Base-by-base conservation (phyloP, 192 early-diverging fungal genomes). In the Backusella liffmaniae region DNA sequence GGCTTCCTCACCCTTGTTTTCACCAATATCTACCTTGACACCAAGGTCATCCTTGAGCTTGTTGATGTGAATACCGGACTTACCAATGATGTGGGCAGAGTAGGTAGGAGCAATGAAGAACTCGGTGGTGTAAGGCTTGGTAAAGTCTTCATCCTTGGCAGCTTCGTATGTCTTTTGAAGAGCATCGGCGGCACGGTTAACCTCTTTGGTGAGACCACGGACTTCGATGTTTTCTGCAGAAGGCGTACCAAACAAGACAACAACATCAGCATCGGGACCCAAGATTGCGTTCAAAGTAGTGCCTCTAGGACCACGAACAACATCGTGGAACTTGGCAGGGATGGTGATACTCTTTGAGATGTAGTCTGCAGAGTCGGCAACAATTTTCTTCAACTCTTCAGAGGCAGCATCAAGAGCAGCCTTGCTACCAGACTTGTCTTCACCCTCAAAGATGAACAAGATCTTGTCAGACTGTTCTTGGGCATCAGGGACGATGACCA, bases 31-130 rank as follows among this genome's bases (percentile, higher is more conserved):
- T 75, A 94, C 84, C 39, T 83, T 87, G 62, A 99, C 93, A 73
- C 89, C 88, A 73, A 90, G 88, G 78, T 92, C 90, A 16, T 91
- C 89, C 73, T 90, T 94, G 41, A 97, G 75, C 65, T 90, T 89
- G 77, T 90, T 93, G 68, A 99, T 88, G 74, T 90, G 88, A 74
- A 90, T 91, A 76, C 96, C 96, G 32, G 90, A 91, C 77, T 94
- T 94, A n/a, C 97, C 97, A 76, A 98, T 96, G 30, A 99, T 86
- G 79, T 90, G 93, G 32, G 88, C 86, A 76, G 86, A 90, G 74
- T 83, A 86, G 67, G 75, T 79, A 29, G 88, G 85, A 37, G 96
- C 94, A 32, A 98, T 90, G 13, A 85, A 79, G 62, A 98, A 84
- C 59, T 92, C 91, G 44, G 86, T 79, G 18, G 87, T 84, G 74